Base-by-base conservation (phyloP, 1,284 basidiomycete genomes). In the Neolentinus lepideus region DNA sequence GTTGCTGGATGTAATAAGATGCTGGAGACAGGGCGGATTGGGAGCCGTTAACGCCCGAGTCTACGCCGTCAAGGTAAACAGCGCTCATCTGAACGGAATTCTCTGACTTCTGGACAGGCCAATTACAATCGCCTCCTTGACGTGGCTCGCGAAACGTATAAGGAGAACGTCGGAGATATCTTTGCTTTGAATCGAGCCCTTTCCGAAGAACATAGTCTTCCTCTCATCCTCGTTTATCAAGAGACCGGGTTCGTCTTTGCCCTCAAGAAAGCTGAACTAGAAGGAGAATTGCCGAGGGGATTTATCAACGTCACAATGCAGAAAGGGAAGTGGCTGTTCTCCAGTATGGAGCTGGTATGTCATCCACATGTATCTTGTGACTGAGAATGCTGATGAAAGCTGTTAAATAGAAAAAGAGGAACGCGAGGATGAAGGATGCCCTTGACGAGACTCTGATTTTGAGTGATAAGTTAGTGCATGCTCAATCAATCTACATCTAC, bases 121-220 rank as follows among this genome's bases (percentile, higher is more conserved):
- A 88, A 90, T 58, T 81, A 78, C 61, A 90, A 93, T 60, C 82
- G 83, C 21, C 76, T 96, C 10, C 83, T 98, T 11, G 94, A 98
- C 60, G 90, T 98, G 2, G 95, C 94, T 0, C 81, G 95, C 8
- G 89, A 92, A 65, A 95, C 94, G 0, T 93, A 89, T 72, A 90
- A 88, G 63, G 94, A 97, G 67, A 95, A 95, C 61, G 77, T 94
- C 16, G 80, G 83, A 2, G 94, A 97, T 63, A 92, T 95, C 51
- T 83, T 84, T 58, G 77, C 84, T 52, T 73, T 94, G 35, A 81
- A 80, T 58, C 73, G 74, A 10, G 71, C 70, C 0, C 69, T 92
- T 3, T 74, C 80, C 1, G 79, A 88, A 56, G 72, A 81, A 55
- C 79, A 90, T 59, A 75, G 74, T 2, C 68, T 94, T 1, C 83